Conservation (phyloP, 23 red algal genomes). For the Cyanidium caldarium region DNA sequence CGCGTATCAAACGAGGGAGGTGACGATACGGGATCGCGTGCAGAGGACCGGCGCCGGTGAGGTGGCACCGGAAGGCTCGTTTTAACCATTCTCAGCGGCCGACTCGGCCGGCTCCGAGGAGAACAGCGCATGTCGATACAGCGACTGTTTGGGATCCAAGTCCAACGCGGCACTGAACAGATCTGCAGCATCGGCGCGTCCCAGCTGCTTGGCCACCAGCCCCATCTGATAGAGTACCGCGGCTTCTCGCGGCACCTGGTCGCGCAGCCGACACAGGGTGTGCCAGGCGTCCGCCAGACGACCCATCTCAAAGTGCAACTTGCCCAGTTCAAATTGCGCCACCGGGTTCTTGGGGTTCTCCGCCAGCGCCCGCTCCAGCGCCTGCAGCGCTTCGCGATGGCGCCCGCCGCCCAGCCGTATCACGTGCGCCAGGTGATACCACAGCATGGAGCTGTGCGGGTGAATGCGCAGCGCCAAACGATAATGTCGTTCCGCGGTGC, state of each 20-base stretch:
- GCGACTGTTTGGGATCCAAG: slow-evolving; percentile 76
- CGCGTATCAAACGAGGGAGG: too few relatives aligned
- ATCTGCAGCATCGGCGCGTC: slow-evolving; percentile 32
- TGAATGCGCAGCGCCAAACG: slow-evolving; percentile 48
- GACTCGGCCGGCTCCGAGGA: too few relatives aligned
- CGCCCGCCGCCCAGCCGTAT: neutral
- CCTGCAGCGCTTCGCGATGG: slow-evolving; percentile 25
- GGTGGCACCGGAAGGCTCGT: too few relatives aligned
- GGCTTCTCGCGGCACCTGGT: slow-evolving; percentile 50
- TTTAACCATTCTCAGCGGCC: too few relatives aligned
- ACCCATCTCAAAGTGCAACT: slow-evolving; percentile 44
- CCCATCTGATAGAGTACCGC: slow-evolving; percentile 75
- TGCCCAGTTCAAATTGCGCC: slow-evolving; percentile 66
- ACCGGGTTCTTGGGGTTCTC: slow-evolving; percentile 51
- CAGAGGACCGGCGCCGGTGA: too few relatives aligned
- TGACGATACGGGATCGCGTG: too few relatives aligned
- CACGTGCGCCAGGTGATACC: slow-evolving; percentile 72
- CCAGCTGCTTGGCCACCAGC: slow-evolving; percentile 30
- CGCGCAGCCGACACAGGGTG: slow-evolving; percentile 41
- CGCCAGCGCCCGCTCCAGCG: slow-evolving; percentile 46
- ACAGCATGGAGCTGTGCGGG: slow-evolving; percentile 50
- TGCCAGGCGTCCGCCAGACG: slow-evolving; percentile 42
- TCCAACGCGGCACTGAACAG: slow-evolving; percentile 57
- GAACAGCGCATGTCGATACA: slow-evolving; percentile 15
- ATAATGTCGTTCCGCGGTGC: slow-evolving; percentile 42